Conservation (phyloP, 495 filamentous ascomycete species). For the Xanthoparmelia taractica region DNA sequence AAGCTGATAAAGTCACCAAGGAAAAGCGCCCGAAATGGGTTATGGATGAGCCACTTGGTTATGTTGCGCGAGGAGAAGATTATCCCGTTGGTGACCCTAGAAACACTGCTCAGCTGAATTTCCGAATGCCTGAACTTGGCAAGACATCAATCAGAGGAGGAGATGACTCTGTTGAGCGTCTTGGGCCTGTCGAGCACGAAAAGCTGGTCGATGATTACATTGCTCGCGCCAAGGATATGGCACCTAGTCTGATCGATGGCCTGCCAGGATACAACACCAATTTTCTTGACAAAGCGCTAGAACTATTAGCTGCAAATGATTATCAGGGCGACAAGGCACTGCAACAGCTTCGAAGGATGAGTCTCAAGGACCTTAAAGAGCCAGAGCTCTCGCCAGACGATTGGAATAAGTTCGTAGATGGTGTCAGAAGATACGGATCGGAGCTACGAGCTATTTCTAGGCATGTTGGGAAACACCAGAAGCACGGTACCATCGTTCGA, state of each 20-base stretch:
- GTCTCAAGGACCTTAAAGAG: constrained; percentile 73
- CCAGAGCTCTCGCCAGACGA: constrained; percentile 73
- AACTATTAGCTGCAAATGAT: constrained; percentile 60
- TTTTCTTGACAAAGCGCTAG: constrained; percentile 76
- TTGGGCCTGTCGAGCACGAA: constrained; percentile 38
- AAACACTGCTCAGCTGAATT: constrained; percentile 47
- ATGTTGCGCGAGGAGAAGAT: constrained; percentile 77
- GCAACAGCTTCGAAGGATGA: constrained; percentile 55
- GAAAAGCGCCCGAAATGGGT: constrained; percentile 87
- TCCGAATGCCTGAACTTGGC: constrained; percentile 45
- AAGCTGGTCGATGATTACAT: constrained; percentile 67
- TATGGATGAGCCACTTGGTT: constrained; percentile 83
- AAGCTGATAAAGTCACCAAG: constrained; percentile 67
- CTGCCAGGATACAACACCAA: constrained; percentile 70
- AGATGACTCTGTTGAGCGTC: constrained; percentile 37
- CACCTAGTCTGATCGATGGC: constrained; percentile 46
- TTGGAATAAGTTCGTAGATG: constrained; percentile 85
- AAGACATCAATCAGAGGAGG: constrained; percentile 40
- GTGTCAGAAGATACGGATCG: constrained; percentile 81
- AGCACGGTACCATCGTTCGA: constrained; percentile 69
- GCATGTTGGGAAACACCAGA: constrained; percentile 70
- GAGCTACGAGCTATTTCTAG: constrained; percentile 77
- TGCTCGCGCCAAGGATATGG: constrained; percentile 52
- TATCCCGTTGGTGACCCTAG: constrained; percentile 45
- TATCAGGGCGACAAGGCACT: constrained; percentile 69